A percentile compares a stretch with the other conserved stretches of the same genome.
Evolutionary conservation across 202 grass and related monocot species (phyloP).

Genomic region (Panicum hallii): DNA sequence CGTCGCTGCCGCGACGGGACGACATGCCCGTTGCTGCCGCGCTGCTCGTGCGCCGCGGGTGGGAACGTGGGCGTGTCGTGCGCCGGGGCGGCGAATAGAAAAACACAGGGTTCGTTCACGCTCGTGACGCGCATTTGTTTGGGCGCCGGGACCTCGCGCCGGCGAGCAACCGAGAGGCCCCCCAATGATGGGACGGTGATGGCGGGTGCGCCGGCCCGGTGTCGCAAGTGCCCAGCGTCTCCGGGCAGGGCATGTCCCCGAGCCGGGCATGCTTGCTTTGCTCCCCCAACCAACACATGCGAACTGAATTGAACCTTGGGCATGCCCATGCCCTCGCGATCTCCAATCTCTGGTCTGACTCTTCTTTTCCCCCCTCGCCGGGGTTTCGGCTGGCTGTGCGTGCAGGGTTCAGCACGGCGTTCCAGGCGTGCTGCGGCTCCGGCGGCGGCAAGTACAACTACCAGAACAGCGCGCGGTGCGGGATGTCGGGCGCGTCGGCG

Average conservation of each 20-base stretch:
- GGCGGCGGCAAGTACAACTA: conserved; percentile 70
- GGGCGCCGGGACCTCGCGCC: background rate
- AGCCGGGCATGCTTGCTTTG: background rate
- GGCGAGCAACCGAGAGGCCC: background rate
- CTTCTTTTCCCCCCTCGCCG: too few relatives aligned
- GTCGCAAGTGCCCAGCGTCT: background rate
- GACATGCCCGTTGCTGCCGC: background rate
- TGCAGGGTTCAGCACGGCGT: conserved; percentile 58
- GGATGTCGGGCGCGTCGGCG: conserved; percentile 55
- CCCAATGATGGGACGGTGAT: conserved; percentile 11
- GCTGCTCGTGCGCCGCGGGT: background rate
- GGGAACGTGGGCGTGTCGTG: background rate
- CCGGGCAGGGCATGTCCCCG: background rate
- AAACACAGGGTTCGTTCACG: background rate
- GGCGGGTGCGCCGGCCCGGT: background rate
- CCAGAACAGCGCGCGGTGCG: conserved; percentile 56
- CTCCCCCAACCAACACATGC: conserved; percentile 36
- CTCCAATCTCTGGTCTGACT: too few relatives aligned
- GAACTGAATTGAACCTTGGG: too few relatives aligned
- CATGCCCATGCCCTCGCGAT: too few relatives aligned
- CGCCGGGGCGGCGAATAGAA: background rate
- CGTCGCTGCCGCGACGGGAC: background rate
- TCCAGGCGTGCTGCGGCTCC: conserved; percentile 60
- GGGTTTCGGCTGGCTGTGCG: background rate
- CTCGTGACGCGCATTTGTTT: conserved; percentile 30